A percentile compares a stretch with the other conserved stretches of the same genome.
phyloP scores from a whole-genome alignment of 202 grass and related monocot species.

The Eragrostis tef region DNA sequence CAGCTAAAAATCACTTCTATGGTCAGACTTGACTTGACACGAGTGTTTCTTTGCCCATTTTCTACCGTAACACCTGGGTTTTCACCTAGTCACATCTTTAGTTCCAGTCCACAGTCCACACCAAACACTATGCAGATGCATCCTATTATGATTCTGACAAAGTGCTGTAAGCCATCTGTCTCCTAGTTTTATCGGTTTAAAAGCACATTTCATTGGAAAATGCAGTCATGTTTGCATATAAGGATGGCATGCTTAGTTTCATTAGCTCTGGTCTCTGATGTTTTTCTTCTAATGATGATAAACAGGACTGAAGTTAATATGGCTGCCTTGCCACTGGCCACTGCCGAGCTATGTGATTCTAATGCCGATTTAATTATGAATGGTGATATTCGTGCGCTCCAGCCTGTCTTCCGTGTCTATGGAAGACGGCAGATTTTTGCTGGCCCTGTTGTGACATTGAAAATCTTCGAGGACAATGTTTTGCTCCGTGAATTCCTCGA shows the following conservation, averaged over 20 bases:
- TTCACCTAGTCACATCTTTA: neutral
- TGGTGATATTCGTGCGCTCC: slow-evolving; percentile 53
- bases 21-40: neutral
- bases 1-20: neutral
- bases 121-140: neutral
- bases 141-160: neutral
- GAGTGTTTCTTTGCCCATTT: neutral
- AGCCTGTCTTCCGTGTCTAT: slow-evolving; percentile 56
- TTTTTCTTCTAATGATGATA: neutral
- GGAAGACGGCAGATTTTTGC: slow-evolving; percentile 53
- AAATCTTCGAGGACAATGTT: slow-evolving; percentile 67
- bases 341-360: slow-evolving; percentile 61
- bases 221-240: neutral
- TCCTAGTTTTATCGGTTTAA: too few relatives aligned
- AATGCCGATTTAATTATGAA: slow-evolving; percentile 41
- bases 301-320: slow-evolving; percentile 40
- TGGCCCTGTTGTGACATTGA: slow-evolving; percentile 57
- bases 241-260: neutral
- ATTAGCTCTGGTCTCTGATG: neutral
- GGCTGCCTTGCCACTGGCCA: slow-evolving; percentile 53
- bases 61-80: neutral
- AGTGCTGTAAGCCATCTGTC: neutral
- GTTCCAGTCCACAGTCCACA: neutral
- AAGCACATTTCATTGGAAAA: neutral
- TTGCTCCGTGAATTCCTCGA: slow-evolving; percentile 60